Conservation (phyloP, 2,329 filamentous ascomycete genomes). For the Penicillium polonicum region DNA sequence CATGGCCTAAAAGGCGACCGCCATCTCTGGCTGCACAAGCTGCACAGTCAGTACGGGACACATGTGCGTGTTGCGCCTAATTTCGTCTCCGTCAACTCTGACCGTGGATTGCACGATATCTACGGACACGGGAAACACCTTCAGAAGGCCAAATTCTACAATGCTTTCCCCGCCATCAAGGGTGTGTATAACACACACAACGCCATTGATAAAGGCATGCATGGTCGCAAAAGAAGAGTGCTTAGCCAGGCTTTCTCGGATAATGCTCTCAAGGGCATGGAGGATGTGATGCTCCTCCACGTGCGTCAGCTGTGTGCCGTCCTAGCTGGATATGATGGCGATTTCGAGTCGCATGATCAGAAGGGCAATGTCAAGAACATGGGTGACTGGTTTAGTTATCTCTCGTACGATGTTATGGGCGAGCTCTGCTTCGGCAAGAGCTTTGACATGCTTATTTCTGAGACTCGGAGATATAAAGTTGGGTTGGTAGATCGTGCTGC, state of each 20-base stretch:
- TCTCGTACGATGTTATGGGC: conserved; percentile 54
- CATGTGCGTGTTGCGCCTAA: conserved; percentile 77
- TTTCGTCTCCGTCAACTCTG: conserved; percentile 73
- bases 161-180: conserved; percentile 67
- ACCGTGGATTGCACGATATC: conserved; percentile 52
- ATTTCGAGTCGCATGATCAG: conserved; percentile 16
- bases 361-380: conserved; percentile 35
- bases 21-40: conserved; percentile 68
- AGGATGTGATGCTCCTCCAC: conserved; percentile 65
- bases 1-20: conserved; percentile 73
- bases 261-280: conserved; percentile 64
- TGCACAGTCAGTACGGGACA: conserved; percentile 68
- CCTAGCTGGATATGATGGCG: conserved; percentile 22
- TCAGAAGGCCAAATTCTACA: conserved; percentile 69
- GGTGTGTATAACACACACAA: conserved; percentile 70
- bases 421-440: conserved; percentile 53
- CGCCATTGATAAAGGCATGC: conserved; percentile 64
- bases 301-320: conserved; percentile 62
- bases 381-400: conserved; percentile 42
- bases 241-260: conserved; percentile 72
- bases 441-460: conserved; percentile 50
- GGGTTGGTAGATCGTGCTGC: conserved; percentile 67
- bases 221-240: conserved; percentile 69
- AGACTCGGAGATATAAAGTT: conserved; percentile 60
- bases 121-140: conserved; percentile 43